Evolutionary conservation across 768 basidiomycete species (phyloP), one percentile per base, ranked within the genome.

Genomic region (Auriscalpium microsporum): DNA sequence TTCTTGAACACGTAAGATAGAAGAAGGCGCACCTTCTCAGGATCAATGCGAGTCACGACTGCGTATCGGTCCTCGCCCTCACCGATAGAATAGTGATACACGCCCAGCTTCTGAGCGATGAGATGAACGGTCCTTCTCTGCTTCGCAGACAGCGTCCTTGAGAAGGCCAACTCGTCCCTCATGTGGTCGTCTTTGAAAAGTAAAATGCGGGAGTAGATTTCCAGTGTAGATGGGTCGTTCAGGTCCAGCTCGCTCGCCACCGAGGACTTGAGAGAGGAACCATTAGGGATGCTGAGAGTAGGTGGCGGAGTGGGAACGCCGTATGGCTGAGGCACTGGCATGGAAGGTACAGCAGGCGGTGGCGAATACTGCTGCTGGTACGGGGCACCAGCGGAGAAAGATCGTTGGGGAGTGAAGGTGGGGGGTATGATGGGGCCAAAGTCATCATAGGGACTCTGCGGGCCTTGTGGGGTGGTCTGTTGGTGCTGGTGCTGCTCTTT

Each of bases 131-230:
- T 86, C 60, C 94, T 76, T 58, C 95, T 75, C 68, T 97, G 94
- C 68, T 88, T 88, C 19, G 92, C 81, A 35, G 80, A 75, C 17
- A 97, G 79, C 13, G 86, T 83, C 54, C 90, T 75, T n/a, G 94
- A 94, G 71, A 98, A 98, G 5, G 94, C 94, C 53, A 98, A 83
- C 69, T 98, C 94, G 64, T 98, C 94, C 37, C 95, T 81, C 91
- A 98, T 94, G 63, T 80, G 83, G 69, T 98, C 94, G 63, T 96
- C 94, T 75, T 95, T 97, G 84, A 99, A 99, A 40, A 98, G 77
- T 40, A 98, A 74, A 60, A 97, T 90, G 62, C 94, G 81, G 49
- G 96, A 97, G 69, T 98, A 98, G 62, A 99, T 96, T 71, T 98
- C 95, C 62, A 99, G 75, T 9, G 94, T 95, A 28, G 87, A 84